Percentiles rank a stretch among this genome's conserved stretches.
These are phyloP conservation scores for Lophiostoma macrostomum DNA, from an alignment of 495 filamentous ascomycete species.

Conservation along the genomic window DNA sequence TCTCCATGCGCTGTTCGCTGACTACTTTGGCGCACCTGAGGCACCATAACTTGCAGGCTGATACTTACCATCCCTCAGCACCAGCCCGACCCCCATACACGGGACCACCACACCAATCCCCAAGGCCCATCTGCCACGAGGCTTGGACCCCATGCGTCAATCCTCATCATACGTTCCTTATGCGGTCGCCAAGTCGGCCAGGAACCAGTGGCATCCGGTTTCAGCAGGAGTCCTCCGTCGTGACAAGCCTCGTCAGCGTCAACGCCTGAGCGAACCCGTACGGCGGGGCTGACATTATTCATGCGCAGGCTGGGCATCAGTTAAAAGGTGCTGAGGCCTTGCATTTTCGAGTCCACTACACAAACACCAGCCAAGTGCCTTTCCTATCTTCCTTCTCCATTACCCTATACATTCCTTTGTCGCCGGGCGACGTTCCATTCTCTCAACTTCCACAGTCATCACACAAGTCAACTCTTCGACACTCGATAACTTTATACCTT, in stretches of 20 bases:
- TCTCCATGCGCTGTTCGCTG: too few species aligned
- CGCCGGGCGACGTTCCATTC: slow-evolving; percentile 32
- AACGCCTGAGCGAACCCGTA: background rate
- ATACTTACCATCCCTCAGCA: background rate
- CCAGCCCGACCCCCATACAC: background rate
- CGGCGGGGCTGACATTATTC: background rate
- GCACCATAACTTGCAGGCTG: background rate
- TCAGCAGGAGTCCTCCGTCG: slow-evolving; percentile 11
- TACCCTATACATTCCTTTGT: slow-evolving; percentile 25
- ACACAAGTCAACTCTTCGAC: background rate
- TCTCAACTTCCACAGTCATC: slow-evolving; percentile 5
- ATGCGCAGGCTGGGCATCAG: slow-evolving; percentile 23
- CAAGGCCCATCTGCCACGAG: background rate
- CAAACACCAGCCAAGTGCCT: slow-evolving; percentile 2
- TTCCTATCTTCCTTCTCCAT: slow-evolving; percentile 7
- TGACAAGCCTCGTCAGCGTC: slow-evolving; percentile 15
- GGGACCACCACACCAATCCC: background rate
- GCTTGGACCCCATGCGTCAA: slow-evolving; percentile 1
- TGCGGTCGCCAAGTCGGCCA: slow-evolving; percentile 9
- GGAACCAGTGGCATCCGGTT: slow-evolving; percentile 23
- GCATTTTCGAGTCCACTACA: slow-evolving; percentile 15
- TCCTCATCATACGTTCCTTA: slow-evolving; percentile 4
- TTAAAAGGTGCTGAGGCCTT: slow-evolving; percentile 24
- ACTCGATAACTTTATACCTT: slow-evolving; percentile 2
- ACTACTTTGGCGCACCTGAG: too few species aligned